Conservation (phyloP, 768 basidiomycete genomes). For the Tulasnella calospora region DNA sequence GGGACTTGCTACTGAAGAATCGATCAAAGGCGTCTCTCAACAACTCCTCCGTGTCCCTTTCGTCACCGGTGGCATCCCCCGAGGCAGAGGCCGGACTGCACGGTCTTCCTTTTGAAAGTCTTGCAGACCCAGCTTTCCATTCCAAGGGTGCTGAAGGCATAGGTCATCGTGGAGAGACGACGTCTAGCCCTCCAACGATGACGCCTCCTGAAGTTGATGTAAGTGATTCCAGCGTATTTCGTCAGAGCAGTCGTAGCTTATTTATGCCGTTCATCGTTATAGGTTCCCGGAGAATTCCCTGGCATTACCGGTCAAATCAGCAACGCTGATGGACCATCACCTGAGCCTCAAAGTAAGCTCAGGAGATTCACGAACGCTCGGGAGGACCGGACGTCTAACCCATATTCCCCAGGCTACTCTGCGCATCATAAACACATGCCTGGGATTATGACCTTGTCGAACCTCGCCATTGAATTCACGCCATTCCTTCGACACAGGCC, state of each 20-base stretch:
- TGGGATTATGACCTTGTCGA: conserved; percentile 57
- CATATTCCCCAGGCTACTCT: conserved; percentile 47
- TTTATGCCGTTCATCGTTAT: neutral
- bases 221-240: neutral
- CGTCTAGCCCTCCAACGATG: neutral
- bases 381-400: neutral
- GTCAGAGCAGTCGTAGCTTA: neutral
- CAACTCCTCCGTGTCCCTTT: neutral
- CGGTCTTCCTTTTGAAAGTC: neutral
- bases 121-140: neutral
- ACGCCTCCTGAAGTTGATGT: neutral
- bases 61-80: neutral
- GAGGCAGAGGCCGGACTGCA: neutral
- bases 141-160: neutral
- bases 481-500: conserved; percentile 47
- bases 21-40: neutral
- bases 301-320: neutral
- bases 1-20: conserved; percentile 2
- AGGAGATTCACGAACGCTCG: neutral
- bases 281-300: conserved; percentile 1
- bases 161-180: neutral
- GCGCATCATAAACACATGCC: conserved; percentile 53
- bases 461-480: conserved; percentile 50
- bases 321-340: neutral
- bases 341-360: neutral